These are phyloP conservation scores for Diutina sp. DNA, from an alignment of 1,139 yeast species.

Conservation along the genomic window DNA sequence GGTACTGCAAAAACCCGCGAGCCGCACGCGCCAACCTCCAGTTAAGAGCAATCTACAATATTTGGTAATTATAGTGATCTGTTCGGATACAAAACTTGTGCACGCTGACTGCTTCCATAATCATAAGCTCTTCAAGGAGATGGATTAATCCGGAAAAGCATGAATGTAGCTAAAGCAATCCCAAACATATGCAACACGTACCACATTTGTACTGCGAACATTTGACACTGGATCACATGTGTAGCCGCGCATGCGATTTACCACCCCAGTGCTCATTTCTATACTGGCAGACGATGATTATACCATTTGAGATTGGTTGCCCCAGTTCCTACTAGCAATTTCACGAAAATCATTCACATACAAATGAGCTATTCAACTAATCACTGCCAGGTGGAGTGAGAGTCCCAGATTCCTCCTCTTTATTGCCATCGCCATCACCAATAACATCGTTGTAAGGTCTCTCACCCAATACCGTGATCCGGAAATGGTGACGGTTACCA, in stretches of 20 bases:
- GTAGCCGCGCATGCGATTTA: not conserved
- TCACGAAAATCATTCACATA: not conserved
- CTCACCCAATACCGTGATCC: slow-evolving; percentile 1
- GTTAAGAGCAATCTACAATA: not conserved
- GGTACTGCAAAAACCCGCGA: not conserved
- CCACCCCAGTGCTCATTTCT: too few species aligned
- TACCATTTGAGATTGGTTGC: too few species aligned
- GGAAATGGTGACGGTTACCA: not conserved
- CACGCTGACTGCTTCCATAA: too few species aligned
- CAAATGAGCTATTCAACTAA: not conserved
- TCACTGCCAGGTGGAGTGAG: not conserved
- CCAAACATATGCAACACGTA: not conserved
- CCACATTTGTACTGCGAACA: not conserved
- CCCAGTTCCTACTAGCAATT: too few species aligned
- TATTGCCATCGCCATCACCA: slow-evolving; percentile 1
- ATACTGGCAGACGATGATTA: too few species aligned
- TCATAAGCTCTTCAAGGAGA: too few species aligned
- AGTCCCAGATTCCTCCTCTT: not conserved
- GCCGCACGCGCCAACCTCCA: not conserved
- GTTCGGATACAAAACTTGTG: too few species aligned
- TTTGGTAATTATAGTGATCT: too few species aligned
- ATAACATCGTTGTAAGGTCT: not conserved
- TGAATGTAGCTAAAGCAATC: too few species aligned
- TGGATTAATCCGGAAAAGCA: too few species aligned
- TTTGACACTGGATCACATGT: not conserved